These are phyloP conservation scores for Diplogelasinospora grovesii DNA, from an alignment of 495 filamentous ascomycete species.

Conservation along the genomic window DNA sequence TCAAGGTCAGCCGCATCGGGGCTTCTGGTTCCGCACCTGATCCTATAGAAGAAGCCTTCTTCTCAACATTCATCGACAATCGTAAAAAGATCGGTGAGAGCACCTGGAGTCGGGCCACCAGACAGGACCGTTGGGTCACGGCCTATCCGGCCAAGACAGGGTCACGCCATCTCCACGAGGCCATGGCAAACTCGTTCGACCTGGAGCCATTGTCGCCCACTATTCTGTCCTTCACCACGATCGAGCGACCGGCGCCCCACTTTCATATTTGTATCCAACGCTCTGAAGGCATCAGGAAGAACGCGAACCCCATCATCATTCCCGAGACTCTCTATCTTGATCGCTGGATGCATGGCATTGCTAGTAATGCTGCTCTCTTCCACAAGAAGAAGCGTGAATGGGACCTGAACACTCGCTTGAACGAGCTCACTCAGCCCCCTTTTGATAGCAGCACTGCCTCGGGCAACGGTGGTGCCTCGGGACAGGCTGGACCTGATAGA, in stretches of 20 bases:
- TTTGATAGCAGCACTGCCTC: no score
- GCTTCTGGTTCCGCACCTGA: constrained; percentile 49
- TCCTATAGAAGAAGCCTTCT: constrained; percentile 59
- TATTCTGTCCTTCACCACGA: constrained; percentile 64
- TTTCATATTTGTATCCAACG: constrained; percentile 86
- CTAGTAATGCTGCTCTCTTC: constrained; percentile 50
- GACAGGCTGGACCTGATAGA: no score
- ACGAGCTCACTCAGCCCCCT: constrained; percentile 39
- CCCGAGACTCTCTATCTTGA: constrained; percentile 78
- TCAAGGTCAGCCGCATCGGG: constrained; percentile 56
- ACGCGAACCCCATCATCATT: constrained; percentile 68
- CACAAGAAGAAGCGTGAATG: constrained; percentile 60
- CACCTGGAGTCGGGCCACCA: constrained; percentile 24
- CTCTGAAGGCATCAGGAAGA: constrained; percentile 68
- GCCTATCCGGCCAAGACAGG: constrained; percentile 27
- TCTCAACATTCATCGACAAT: constrained; percentile 39
- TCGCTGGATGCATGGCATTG: constrained; percentile 67
- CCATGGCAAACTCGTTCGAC: constrained; percentile 78
- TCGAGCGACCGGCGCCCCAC: constrained; percentile 71
- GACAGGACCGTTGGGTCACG: constrained; percentile 23
- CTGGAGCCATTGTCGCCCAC: constrained; percentile 61
- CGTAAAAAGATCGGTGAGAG: constrained; percentile 30
- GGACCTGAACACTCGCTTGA: constrained; percentile 63
- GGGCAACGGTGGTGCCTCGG: neutral
- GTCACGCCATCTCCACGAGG: constrained; percentile 64